Evolutionary conservation across 2,329 filamentous ascomycete species (phyloP).

Genomic region (Fusarium sp.): DNA sequence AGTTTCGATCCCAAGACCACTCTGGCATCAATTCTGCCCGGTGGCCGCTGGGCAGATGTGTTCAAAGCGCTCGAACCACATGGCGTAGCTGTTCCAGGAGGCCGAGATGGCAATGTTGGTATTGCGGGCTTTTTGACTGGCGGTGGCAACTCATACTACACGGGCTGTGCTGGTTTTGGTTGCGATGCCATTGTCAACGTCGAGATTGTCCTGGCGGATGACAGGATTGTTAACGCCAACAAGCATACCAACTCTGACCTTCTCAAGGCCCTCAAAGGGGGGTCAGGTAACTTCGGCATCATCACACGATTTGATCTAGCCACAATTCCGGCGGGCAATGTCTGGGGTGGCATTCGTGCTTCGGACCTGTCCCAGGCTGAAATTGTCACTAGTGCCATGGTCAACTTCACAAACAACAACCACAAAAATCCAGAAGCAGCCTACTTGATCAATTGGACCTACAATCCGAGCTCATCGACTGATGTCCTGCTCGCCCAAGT

Average conservation of each 20-base stretch:
- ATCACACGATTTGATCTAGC: slow-evolving; percentile 50
- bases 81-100: slow-evolving; percentile 60
- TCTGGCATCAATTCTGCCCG: slow-evolving; percentile 54
- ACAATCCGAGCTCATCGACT: slow-evolving; percentile 26
- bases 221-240: slow-evolving; percentile 59
- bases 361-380: slow-evolving; percentile 33
- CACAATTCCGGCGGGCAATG: slow-evolving; percentile 5
- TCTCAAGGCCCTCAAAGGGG: slow-evolving; percentile 62
- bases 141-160: slow-evolving; percentile 50
- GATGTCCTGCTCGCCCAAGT: slow-evolving; percentile 39
- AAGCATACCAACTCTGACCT: slow-evolving; percentile 56
- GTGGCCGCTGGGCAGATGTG: slow-evolving; percentile 59
- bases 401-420: slow-evolving; percentile 36
- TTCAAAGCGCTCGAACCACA: slow-evolving; percentile 50
- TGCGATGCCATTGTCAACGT: slow-evolving; percentile 59
- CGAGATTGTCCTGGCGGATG: slow-evolving; percentile 60
- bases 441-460: slow-evolving; percentile 40
- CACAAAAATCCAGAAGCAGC: slow-evolving; percentile 38
- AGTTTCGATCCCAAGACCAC: slow-evolving; percentile 39
- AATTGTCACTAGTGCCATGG: slow-evolving; percentile 29
- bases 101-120: slow-evolving; percentile 56
- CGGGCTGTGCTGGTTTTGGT: slow-evolving; percentile 55
- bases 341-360: slow-evolving; percentile 32
- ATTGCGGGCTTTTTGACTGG: slow-evolving; percentile 50
- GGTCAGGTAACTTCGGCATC: slow-evolving; percentile 62